phyloP scores from a whole-genome alignment of 768 basidiomycete species.

The Termitomyces eurrhizus region DNA sequence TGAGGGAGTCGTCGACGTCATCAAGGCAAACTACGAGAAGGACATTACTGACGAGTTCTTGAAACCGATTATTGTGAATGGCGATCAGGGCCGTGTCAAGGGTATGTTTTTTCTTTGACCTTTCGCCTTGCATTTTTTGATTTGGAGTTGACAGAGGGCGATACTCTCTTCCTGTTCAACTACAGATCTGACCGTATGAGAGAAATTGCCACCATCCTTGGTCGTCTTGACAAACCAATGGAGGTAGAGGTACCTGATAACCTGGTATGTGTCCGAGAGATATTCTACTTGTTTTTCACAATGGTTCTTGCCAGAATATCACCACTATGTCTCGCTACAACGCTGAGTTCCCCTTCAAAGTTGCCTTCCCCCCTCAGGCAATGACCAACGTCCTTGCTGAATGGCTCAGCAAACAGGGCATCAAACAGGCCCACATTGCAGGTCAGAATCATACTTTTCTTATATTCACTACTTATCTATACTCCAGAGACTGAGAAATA shows the following conservation, averaged over 20 bases:
- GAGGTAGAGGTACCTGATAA: conserved; percentile 79
- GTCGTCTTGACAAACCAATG: conserved; percentile 78
- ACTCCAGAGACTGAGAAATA: conserved; percentile 90
- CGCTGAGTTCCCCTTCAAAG: conserved; percentile 80
- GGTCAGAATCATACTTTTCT: conserved; percentile 34
- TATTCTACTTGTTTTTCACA: neutral
- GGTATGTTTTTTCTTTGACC: conserved; percentile 35
- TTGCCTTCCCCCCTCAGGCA: conserved; percentile 90
- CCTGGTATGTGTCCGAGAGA: conserved; percentile 46
- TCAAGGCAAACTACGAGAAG: conserved; percentile 74
- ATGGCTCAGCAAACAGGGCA: conserved; percentile 74
- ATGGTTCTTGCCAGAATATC: conserved; percentile 50
- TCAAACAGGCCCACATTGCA: conserved; percentile 88
- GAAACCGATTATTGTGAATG: conserved; percentile 89
- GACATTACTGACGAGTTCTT: conserved; percentile 94
- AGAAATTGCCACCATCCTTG: conserved; percentile 81
- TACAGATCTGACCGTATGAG: conserved; percentile 97
- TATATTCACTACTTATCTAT: neutral
- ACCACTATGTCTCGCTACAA: conserved; percentile 96
- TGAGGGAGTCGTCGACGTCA: conserved; percentile 37
- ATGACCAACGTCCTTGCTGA: conserved; percentile 97
- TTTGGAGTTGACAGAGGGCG: conserved; percentile 48
- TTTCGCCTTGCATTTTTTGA: neutral
- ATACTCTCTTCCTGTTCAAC: conserved; percentile 96
- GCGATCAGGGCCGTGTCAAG: conserved; percentile 75